Conservation (phyloP, 106 monocot species). For the Iris macrosiphon region DNA sequence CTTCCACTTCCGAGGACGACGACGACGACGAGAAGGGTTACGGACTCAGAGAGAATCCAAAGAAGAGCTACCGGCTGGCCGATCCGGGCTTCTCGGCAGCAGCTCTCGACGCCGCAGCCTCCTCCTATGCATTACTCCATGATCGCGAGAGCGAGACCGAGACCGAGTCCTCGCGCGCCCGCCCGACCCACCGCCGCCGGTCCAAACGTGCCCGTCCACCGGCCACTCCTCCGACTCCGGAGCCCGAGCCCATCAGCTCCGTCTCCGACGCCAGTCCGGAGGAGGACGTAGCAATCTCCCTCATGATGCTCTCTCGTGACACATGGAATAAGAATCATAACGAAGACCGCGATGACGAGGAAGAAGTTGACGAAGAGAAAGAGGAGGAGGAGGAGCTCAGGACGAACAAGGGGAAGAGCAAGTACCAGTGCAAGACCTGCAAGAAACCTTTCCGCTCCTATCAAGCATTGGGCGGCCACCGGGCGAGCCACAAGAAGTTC, state of each 20-base stretch:
- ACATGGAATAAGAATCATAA: constrained; percentile 25
- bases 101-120: constrained; percentile 8
- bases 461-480: constrained; percentile 14
- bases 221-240: constrained; percentile 2
- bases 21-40: constrained; percentile 42
- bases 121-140: constrained; percentile 34
- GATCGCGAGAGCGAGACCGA: constrained; percentile 87
- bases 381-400: background rate
- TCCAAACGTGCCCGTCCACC: constrained; percentile 22
- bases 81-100: constrained; percentile 30
- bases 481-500: constrained; percentile 37
- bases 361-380: background rate
- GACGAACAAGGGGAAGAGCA: constrained; percentile 1
- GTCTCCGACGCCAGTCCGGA: constrained; percentile 48
- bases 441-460: constrained; percentile 14
- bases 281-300: constrained; percentile 59
- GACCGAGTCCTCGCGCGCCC: constrained; percentile 33
- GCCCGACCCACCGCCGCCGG: constrained; percentile 14
- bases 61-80: constrained; percentile 47
- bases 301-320: constrained; percentile 76
- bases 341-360: background rate
- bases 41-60: constrained; percentile 63
- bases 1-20: constrained; percentile 11
- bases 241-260: constrained; percentile 45
- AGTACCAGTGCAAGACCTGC: constrained; percentile 15